Conservation (phyloP, 2,329 filamentous ascomycete species). For the Calonectria ilicicola region DNA sequence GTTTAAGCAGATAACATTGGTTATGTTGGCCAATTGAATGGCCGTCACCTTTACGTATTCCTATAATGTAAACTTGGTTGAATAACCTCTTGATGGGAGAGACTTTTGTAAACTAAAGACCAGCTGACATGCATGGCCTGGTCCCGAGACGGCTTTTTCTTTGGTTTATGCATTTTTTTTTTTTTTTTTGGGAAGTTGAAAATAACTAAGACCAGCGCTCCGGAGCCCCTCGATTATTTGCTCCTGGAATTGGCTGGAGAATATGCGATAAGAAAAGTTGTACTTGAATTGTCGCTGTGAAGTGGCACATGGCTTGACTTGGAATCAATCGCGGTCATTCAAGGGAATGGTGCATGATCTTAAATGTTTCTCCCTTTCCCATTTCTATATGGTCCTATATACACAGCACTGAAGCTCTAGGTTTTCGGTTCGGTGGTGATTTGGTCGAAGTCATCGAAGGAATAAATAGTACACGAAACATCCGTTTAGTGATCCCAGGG, state of each 20-base stretch:
- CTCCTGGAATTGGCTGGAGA: not conserved
- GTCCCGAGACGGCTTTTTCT: no score
- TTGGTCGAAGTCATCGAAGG: slow-evolving; percentile 24
- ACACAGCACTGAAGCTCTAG: slow-evolving; percentile 26
- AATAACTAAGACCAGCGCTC: no score
- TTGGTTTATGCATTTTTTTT: no score
- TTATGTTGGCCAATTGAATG: not conserved
- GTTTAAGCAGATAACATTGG: not conserved
- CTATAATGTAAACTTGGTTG: not conserved
- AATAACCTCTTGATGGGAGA: no score
- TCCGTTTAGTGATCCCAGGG: slow-evolving; percentile 88
- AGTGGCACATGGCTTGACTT: no score
- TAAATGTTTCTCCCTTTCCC: not conserved
- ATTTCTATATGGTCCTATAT: slow-evolving; percentile 31
- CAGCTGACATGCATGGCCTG: no score
- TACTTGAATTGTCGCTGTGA: not conserved
- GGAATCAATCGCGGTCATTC: slow-evolving; percentile 52
- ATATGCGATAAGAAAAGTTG: not conserved
- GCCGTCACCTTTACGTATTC: no score
- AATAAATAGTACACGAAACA: slow-evolving; percentile 24
- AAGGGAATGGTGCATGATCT: slow-evolving; percentile 61
- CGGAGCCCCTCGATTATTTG: no score
- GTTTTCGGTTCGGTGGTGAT: slow-evolving; percentile 12
- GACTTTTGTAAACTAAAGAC: no score
- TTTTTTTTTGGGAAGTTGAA: no score